These are phyloP conservation scores for Globisporangium cystogenes DNA, from an alignment of 352 stramenopile species.

Conservation along the genomic window DNA sequence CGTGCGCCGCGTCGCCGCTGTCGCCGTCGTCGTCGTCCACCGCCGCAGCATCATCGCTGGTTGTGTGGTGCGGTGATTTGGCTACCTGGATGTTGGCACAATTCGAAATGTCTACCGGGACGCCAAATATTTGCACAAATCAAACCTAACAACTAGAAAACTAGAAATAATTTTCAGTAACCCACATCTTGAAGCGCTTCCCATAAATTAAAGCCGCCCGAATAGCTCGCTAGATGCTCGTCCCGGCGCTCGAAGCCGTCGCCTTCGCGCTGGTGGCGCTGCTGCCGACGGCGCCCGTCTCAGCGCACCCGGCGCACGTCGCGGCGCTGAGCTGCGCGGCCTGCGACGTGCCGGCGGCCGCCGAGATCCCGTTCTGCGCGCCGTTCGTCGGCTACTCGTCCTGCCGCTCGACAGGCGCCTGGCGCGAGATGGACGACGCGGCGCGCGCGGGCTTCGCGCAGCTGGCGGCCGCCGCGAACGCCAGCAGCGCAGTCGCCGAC, in stretches of 20 bases:
- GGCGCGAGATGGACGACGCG: constrained; percentile 40
- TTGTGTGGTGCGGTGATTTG: neutral
- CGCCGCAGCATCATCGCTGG: neutral
- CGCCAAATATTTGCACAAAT: no score
- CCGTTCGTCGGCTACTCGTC: constrained; percentile 47
- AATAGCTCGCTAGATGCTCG: no score
- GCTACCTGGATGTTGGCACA: no score
- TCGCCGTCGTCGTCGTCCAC: no score
- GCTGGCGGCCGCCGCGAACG: constrained; percentile 21
- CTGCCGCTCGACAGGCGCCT: constrained; percentile 41
- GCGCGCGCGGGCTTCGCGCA: constrained; percentile 28
- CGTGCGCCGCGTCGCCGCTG: no score
- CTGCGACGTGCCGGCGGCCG: constrained; percentile 46
- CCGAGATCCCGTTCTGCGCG: constrained; percentile 47
- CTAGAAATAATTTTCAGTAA: no score
- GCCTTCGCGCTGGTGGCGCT: neutral
- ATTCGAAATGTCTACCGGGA: no score
- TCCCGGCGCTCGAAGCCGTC: no score
- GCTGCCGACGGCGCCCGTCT: neutral
- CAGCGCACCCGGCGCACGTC: no score
- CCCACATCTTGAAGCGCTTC: no score
- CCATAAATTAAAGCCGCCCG: no score
- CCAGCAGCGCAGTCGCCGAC: neutral
- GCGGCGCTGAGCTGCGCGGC: constrained; percentile 21
- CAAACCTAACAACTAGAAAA: no score